These are phyloP conservation scores for Staphylotrichum longicolle DNA, from an alignment of 495 filamentous ascomycete species.

Conservation along the genomic window DNA sequence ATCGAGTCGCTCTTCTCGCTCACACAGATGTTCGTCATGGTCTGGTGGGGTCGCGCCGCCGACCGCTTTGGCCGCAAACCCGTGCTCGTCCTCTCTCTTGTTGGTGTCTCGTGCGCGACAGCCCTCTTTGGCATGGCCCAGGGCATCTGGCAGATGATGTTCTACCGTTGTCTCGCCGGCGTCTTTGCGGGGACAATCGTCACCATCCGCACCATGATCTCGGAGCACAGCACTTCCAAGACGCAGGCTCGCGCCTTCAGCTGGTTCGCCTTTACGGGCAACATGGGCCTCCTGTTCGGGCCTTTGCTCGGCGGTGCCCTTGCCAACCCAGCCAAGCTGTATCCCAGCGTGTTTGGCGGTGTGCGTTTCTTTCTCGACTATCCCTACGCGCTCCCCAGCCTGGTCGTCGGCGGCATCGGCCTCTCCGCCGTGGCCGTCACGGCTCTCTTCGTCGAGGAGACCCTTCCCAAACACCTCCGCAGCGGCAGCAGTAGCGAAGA, in stretches of 20 bases:
- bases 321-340: slow-evolving; percentile 59
- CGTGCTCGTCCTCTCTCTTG: slow-evolving; percentile 59
- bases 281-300: slow-evolving; percentile 67
- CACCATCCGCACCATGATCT: slow-evolving; percentile 68
- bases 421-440: slow-evolving; percentile 48
- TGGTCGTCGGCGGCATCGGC: slow-evolving; percentile 52
- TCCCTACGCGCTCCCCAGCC: slow-evolving; percentile 63
- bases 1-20: slow-evolving; percentile 72
- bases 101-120: slow-evolving; percentile 56
- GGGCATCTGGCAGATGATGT: slow-evolving; percentile 63
- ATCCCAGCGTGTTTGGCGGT: slow-evolving; percentile 52
- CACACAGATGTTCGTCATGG: slow-evolving; percentile 59
- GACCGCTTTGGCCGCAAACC: slow-evolving; percentile 68
- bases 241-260: slow-evolving; percentile 69
- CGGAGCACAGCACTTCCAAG: slow-evolving; percentile 62
- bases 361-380: slow-evolving; percentile 58
- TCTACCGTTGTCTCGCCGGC: slow-evolving; percentile 63
- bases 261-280: slow-evolving; percentile 67
- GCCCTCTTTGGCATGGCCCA: slow-evolving; percentile 61
- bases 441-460: slow-evolving; percentile 57
- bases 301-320: slow-evolving; percentile 63
- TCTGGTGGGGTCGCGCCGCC: slow-evolving; percentile 60
- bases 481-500: slow-evolving; percentile 31
- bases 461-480: slow-evolving; percentile 30
- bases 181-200: slow-evolving; percentile 67